Conservation (phyloP, 2,329 filamentous ascomycete genomes). For the Sarocladium oryzae region DNA sequence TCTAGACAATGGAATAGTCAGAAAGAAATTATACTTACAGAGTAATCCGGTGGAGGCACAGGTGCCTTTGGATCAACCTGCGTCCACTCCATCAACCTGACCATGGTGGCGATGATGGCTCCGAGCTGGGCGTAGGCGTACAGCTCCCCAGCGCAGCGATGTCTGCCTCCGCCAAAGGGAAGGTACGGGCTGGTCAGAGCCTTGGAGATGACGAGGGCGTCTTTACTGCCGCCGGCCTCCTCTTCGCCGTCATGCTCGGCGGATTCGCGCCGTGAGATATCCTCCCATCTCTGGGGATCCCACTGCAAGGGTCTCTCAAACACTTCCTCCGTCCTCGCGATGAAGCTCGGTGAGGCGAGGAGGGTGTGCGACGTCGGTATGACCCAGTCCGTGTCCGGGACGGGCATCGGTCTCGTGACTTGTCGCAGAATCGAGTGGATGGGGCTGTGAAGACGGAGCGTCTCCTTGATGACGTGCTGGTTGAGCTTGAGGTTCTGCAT, state of each 20-base stretch:
- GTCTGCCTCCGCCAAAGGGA: constrained; percentile 1
- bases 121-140: constrained; percentile 1
- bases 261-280: neutral
- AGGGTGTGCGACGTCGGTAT: neutral
- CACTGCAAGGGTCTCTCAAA: neutral
- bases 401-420: neutral
- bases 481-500: constrained; percentile 6
- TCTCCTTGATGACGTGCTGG: constrained; percentile 3
- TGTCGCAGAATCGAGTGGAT: constrained; percentile 4
- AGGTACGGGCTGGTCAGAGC: neutral
- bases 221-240: neutral
- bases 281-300: constrained; percentile 2
- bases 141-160: neutral
- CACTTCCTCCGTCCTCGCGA: neutral
- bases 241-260: neutral
- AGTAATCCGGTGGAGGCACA: neutral
- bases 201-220: neutral
- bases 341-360: neutral
- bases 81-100: constrained; percentile 3
- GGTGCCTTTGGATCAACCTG: constrained; percentile 1
- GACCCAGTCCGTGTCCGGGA: neutral
- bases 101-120: constrained; percentile 3
- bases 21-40: no score
- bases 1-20: no score
- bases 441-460: neutral